Percentiles rank a stretch among this genome's conserved stretches.
Conservation (phyloP, 192 early-diverging fungal genomes). For the Entomortierella chlamydospora region DNA sequence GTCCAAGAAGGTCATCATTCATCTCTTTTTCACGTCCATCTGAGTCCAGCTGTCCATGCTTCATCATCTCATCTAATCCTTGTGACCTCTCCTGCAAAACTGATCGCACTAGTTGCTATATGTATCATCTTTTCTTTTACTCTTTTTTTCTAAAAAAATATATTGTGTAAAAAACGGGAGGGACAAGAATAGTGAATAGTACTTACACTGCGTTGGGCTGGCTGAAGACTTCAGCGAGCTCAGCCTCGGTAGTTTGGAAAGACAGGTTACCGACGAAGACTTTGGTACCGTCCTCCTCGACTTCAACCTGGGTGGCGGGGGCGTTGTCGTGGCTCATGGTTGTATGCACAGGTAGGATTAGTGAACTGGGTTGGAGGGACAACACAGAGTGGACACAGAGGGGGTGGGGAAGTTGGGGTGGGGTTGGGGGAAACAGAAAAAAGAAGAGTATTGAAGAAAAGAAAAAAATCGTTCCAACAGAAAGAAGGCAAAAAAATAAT, state of each 20-base stretch:
- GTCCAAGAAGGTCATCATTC: too few species aligned
- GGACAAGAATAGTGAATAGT: not conserved
- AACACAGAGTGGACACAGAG: slow-evolving; percentile 1
- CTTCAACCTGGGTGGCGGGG: slow-evolving; percentile 41
- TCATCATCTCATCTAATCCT: not conserved
- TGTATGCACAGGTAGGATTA: slow-evolving; percentile 32
- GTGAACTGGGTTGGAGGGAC: slow-evolving; percentile 11
- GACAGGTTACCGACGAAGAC: slow-evolving; percentile 97
- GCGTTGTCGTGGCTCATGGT: slow-evolving; percentile 51
- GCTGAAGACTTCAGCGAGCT: slow-evolving; percentile 82
- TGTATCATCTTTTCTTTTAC: slow-evolving; percentile 4
- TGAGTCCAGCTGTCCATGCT: not conserved
- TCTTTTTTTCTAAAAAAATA: not conserved
- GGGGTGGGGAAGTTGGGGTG: slow-evolving; percentile 3
- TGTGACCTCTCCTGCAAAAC: not conserved
- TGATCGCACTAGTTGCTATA: not conserved
- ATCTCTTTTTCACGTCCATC: not conserved
- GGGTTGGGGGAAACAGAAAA: slow-evolving; percentile 14
- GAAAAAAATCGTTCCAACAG: not conserved
- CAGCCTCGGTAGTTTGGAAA: slow-evolving; percentile 86
- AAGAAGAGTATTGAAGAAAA: slow-evolving; percentile 8
- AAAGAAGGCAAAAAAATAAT: slow-evolving; percentile 2
- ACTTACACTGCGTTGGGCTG: slow-evolving; percentile 82
- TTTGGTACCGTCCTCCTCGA: slow-evolving; percentile 70
- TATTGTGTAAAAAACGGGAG: not conserved